These are phyloP conservation scores for Brachypodium distachyon DNA, from an alignment of 202 grass and related monocot species.

Conservation along the genomic window DNA sequence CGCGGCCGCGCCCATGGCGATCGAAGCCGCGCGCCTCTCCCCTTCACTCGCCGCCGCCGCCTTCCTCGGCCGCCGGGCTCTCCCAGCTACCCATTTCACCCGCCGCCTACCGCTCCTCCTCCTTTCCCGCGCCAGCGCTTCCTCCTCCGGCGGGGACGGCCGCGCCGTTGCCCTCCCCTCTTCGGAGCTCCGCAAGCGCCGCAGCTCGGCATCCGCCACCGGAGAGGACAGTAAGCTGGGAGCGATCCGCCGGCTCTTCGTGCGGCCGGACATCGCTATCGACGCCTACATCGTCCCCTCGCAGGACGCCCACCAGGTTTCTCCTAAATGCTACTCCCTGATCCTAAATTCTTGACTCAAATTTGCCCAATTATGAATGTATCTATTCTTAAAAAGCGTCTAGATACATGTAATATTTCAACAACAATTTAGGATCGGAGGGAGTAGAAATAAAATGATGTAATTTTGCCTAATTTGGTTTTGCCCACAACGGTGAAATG, in stretches of 20 bases:
- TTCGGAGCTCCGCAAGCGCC: slow-evolving; percentile 60
- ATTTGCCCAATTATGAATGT: too few relatives aligned
- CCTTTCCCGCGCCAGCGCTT: slow-evolving; percentile 2
- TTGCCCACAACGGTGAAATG: neutral
- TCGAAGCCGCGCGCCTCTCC: slow-evolving; percentile 39
- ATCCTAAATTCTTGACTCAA: too few relatives aligned
- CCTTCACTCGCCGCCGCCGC: slow-evolving; percentile 42
- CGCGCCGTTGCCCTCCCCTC: slow-evolving; percentile 50
- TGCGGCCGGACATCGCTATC: slow-evolving; percentile 55
- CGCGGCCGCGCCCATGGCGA: slow-evolving; percentile 13
- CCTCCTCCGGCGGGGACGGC: slow-evolving; percentile 32
- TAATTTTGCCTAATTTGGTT: neutral
- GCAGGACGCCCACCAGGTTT: slow-evolving; percentile 91
- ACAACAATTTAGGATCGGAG: too few relatives aligned
- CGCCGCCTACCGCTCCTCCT: slow-evolving; percentile 18
- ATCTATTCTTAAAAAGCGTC: too few relatives aligned
- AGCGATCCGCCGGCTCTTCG: slow-evolving; percentile 54
- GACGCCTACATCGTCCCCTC: slow-evolving; percentile 94
- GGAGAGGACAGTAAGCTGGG: slow-evolving; percentile 59
- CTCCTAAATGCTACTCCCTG: neutral
- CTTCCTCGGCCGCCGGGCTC: slow-evolving; percentile 16
- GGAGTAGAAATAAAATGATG: neutral
- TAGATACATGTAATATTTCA: too few relatives aligned
- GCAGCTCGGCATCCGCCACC: neutral
- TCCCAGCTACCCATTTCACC: neutral